phyloP scores from a whole-genome alignment of 2,329 filamentous ascomycete species.

The Nakataea oryzae region DNA sequence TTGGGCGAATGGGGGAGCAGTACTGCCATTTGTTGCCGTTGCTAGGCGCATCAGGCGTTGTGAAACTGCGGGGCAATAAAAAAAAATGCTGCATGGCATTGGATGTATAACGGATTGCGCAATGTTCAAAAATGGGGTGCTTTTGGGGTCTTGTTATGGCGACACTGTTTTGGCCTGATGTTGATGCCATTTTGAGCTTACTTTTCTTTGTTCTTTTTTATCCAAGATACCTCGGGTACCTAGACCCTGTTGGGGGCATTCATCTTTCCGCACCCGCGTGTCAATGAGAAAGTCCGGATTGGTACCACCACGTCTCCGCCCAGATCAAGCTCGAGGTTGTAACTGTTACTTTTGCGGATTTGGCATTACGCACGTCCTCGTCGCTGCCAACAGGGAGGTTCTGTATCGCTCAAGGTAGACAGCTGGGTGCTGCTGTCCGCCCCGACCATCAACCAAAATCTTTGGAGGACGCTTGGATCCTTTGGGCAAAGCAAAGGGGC shows the following conservation, averaged over 20 bases:
- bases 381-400: too few species aligned
- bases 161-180: background rate
- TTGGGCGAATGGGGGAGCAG: constrained; percentile 1
- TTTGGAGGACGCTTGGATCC: background rate
- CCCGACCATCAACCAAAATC: too few species aligned
- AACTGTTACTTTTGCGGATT: too few species aligned
- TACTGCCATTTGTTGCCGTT: background rate
- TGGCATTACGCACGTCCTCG: too few species aligned
- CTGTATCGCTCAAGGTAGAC: too few species aligned
- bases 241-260: too few species aligned
- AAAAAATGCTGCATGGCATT: background rate
- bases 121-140: background rate
- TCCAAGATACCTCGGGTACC: background rate
- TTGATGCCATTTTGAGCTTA: background rate
- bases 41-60: background rate
- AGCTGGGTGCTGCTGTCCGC: too few species aligned
- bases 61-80: background rate
- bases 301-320: too few species aligned
- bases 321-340: background rate
- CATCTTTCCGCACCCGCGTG: background rate
- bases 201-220: background rate
- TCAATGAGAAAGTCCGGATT: background rate
- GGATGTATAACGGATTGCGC: background rate
- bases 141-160: background rate
- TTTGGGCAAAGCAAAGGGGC: background rate